Evolutionary conservation across 2,329 filamentous ascomycete genomes (phyloP), one percentile per base, ranked within the genome.

Genomic region (Blastomyces gilchristii): DNA sequence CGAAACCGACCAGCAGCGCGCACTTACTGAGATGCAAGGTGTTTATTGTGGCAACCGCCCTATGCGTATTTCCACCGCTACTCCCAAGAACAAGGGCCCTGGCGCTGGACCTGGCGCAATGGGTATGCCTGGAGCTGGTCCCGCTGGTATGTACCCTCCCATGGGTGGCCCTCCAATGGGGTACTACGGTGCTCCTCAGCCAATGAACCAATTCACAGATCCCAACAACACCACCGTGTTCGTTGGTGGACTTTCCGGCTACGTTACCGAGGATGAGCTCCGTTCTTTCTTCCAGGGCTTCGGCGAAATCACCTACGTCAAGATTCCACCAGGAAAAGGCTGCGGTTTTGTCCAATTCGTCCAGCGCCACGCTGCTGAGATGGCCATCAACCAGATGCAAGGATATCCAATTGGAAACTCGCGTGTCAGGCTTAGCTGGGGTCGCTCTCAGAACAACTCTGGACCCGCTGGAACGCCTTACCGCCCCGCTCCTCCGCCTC

Each of bases 351-450:
- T 99, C 64, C 94, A 99, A 79, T 99, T 99, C 71, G 94, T 99
- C 63, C 94, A 99, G 81, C 91, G 94, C 69, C 94, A 99, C 73
- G 94, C 94, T 61, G 94, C 94, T 16, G 94, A 99, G 81, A 99
- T 99, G 94, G 94, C 94, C 69, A 99, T 99, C 84, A 99, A 99
- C 81, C 94, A 99, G 80, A 99, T 99, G 94, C 94, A 99, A 80
- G 94, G 94, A 65, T 99, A 99, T 76, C 94, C 94, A 31, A 99
- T 99, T 72, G 94, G 94, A 63, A 99, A 99, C 83, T 97, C 93
- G 57, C 91, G 94, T 68, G 94, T 99, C 65, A 91, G 94, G 72
- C 85, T 99, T 69, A 96, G 91, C 76, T 99, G 94, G 94, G 94
- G 94, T 67, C 90, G 94, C 68, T 95, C 90, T 62, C 94, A 99